phyloP scores from a whole-genome alignment of 2,329 filamentous ascomycete genomes.

The Sclerotinia glacialis region DNA sequence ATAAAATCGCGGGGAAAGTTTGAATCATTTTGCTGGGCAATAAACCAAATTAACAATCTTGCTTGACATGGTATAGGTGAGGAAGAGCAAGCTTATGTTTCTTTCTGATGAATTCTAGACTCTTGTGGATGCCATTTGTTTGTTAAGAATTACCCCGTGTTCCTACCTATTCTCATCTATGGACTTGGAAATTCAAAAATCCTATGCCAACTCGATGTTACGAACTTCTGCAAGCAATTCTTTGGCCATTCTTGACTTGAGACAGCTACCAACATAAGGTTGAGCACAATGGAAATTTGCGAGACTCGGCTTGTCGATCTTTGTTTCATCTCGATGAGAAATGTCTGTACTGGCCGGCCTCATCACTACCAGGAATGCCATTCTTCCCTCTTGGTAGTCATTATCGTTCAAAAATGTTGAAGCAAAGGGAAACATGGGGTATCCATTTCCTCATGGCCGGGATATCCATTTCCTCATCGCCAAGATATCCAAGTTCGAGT shows the following conservation, averaged over 20 bases:
- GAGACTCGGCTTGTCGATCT: conserved; percentile 1
- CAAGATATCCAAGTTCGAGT: background rate
- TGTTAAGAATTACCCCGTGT: background rate
- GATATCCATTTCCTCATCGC: background rate
- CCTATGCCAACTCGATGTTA: background rate
- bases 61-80: background rate
- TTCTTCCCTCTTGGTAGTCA: background rate
- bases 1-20: conserved; percentile 2
- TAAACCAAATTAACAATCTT: background rate
- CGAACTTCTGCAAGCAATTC: background rate
- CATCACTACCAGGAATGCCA: background rate
- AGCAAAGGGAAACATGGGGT: background rate
- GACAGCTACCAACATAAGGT: background rate
- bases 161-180: background rate
- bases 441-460: background rate
- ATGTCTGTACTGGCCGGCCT: background rate
- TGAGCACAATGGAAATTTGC: background rate
- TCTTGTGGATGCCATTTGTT: background rate
- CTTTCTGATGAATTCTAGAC: background rate
- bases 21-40: background rate
- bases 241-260: background rate
- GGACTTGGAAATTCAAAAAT: background rate
- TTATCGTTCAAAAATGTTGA: background rate
- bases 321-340: background rate
- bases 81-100: background rate